Base-by-base conservation (phyloP, 345 rosid species). In the Moricandia arvensis region DNA sequence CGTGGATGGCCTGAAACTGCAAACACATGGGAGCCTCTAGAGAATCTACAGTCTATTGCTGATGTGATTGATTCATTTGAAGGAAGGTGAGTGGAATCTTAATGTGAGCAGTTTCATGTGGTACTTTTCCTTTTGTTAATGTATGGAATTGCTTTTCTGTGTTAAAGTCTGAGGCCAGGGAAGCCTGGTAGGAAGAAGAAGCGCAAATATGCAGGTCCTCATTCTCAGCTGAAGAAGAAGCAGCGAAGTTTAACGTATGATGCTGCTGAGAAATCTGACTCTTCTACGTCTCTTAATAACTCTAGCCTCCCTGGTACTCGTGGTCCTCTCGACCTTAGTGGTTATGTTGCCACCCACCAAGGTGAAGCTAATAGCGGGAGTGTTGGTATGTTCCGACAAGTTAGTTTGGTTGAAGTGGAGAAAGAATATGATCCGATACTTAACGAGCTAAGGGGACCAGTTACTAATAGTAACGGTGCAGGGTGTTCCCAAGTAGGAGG, bases 21-120 rank as follows among this genome's bases (percentile, higher is more conserved):
- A 2, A 96, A 96, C 79, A 96, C 99, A 17, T 96, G 99, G 99
- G 99, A 96, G 83, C 99, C 99, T 17, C 54, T 91, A 51, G 97
- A 90, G 90, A 96, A 96, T 79, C 90, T 96, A 27, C 87, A 80
- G 78, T 85, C 96, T n/a, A 91, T 96, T 80, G 83, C 91, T 31
- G 99, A 96, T 83, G 93, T 96, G 76, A 87, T 96, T 4, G 97
- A 91, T 62, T 90, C 96, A 67, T 96, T 93, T 78, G 98, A 96
- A 78, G 92, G 86, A 80, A 90, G 96, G 99, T 96, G 80, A 47
- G 26, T 82, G 45, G 31, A 26, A 57, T 29, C 59, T 57, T 41
- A 6, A 13, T 58, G 16, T 7, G 41, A 18, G 12, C 31, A 26
- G 27, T 47, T 47, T 6, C 49, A 3, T 45, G 35, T 34, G 37